Conservation (phyloP, 495 filamentous ascomycete genomes). For the Penicillium tannophilum region DNA sequence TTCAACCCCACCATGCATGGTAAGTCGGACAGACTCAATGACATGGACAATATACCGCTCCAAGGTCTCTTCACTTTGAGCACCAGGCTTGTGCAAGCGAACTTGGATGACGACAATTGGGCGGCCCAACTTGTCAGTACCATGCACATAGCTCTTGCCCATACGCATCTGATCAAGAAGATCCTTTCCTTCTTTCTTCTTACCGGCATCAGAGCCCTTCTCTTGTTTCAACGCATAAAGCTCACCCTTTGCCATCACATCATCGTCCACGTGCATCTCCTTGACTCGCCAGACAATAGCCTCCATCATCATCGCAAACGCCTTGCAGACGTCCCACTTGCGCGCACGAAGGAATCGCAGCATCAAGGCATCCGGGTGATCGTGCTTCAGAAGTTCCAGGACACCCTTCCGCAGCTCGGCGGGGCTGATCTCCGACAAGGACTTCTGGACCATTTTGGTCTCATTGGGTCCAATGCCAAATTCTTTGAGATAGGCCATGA, state of each 20-base stretch:
- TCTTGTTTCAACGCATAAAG: conserved; percentile 59
- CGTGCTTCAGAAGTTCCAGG: conserved; percentile 86
- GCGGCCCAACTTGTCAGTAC: conserved; percentile 75
- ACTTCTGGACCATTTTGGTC: conserved; percentile 33
- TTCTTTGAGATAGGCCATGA: conserved; percentile 28
- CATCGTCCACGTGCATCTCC: conserved; percentile 80
- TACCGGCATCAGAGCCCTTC: conserved; percentile 52
- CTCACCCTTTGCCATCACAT: conserved; percentile 79
- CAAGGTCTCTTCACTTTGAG: conserved; percentile 77
- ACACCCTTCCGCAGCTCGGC: conserved; percentile 73
- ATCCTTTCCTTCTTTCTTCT: conserved; percentile 68
- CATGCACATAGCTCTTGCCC: conserved; percentile 91
- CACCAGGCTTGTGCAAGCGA: conserved; percentile 77
- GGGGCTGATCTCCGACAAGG: conserved; percentile 52
- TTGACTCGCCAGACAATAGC: conserved; percentile 85
- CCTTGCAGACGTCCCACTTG: conserved; percentile 92
- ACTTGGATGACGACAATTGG: conserved; percentile 84
- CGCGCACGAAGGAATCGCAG: conserved; percentile 87
- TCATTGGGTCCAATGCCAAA: conserved; percentile 30
- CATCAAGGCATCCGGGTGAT: conserved; percentile 87
- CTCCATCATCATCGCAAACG: conserved; percentile 85
- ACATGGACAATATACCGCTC: conserved; percentile 89
- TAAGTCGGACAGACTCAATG: conserved; percentile 84
- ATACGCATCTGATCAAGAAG: conserved; percentile 83
- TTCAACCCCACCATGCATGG: conserved; percentile 75